Conservation (phyloP, 345 rosid species). For the Excoecaria cochinchinensis region DNA sequence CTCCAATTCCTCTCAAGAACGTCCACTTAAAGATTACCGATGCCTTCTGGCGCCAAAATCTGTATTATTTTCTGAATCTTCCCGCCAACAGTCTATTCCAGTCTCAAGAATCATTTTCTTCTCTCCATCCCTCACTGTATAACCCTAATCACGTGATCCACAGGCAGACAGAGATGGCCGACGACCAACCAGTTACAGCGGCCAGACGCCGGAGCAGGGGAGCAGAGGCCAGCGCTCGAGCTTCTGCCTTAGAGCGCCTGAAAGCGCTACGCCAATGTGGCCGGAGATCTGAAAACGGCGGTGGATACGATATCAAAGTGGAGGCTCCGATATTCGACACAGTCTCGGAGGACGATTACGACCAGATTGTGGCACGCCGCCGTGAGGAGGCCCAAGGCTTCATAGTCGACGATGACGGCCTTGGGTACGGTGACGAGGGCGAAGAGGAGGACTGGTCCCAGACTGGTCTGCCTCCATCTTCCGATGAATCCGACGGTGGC, state of each 20-base stretch:
- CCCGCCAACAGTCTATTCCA: constrained; percentile 16
- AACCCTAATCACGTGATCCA: constrained; percentile 5
- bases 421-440: constrained; percentile 84
- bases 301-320: constrained; percentile 58
- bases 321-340: constrained; percentile 79
- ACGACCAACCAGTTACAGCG: constrained; percentile 41
- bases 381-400: constrained; percentile 74
- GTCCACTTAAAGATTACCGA: no score
- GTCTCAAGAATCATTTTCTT: background rate
- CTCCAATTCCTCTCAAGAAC: no score
- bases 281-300: constrained; percentile 52
- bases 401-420: constrained; percentile 71
- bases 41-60: constrained; percentile 18
- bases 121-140: background rate
- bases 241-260: constrained; percentile 66
- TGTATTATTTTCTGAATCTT: background rate
- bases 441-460: constrained; percentile 92
- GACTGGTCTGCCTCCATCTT: constrained; percentile 51
- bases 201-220: constrained; percentile 59
- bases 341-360: constrained; percentile 73
- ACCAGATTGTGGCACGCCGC: constrained; percentile 67
- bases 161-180: constrained; percentile 27
- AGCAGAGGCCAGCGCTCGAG: constrained; percentile 48
- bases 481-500: constrained; percentile 63
- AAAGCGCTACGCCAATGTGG: constrained; percentile 74